Percentiles rank a stretch among this genome's conserved stretches.
Evolutionary conservation across 192 early-diverging fungal species (phyloP).

Genomic region (Piromyces sp.): DNA sequence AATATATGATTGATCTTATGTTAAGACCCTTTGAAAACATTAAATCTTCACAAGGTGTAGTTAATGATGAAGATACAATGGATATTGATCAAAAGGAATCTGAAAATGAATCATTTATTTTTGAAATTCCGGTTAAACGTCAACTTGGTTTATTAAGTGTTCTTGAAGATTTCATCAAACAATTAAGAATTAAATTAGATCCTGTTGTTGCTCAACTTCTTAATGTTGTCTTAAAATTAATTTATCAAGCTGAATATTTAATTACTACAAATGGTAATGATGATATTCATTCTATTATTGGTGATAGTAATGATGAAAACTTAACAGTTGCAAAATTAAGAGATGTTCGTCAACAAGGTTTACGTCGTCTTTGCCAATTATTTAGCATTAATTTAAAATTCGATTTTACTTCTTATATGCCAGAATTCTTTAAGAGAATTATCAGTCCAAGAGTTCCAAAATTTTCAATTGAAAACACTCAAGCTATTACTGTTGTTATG

Average conservation of each 20-base stretch:
- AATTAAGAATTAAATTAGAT: slow-evolving; percentile 51
- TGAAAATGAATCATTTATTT: neutral
- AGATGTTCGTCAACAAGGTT: slow-evolving; percentile 46
- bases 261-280: slow-evolving; percentile 12
- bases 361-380: slow-evolving; percentile 57
- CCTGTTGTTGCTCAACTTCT: slow-evolving; percentile 58
- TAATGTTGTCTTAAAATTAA: slow-evolving; percentile 55
- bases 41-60: neutral
- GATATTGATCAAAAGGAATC: neutral
- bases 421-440: slow-evolving; percentile 50
- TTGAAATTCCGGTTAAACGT: slow-evolving; percentile 21
- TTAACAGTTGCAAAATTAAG: slow-evolving; percentile 11
- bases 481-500: slow-evolving; percentile 63
- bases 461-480: slow-evolving; percentile 69
- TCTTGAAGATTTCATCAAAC: slow-evolving; percentile 64
- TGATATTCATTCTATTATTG: slow-evolving; percentile 9
- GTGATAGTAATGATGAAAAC: slow-evolving; percentile 4
- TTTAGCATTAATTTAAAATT: slow-evolving; percentile 58
- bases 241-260: slow-evolving; percentile 39
- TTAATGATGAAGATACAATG: neutral
- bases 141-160: slow-evolving; percentile 67
- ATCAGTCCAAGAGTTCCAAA: slow-evolving; percentile 51
- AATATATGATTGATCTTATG: slow-evolving; percentile 60
- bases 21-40: slow-evolving; percentile 50
- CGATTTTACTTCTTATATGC: slow-evolving; percentile 58